phyloP scores from a whole-genome alignment of 2,329 filamentous ascomycete genomes.

The Hymenoscyphus fructigenus region DNA sequence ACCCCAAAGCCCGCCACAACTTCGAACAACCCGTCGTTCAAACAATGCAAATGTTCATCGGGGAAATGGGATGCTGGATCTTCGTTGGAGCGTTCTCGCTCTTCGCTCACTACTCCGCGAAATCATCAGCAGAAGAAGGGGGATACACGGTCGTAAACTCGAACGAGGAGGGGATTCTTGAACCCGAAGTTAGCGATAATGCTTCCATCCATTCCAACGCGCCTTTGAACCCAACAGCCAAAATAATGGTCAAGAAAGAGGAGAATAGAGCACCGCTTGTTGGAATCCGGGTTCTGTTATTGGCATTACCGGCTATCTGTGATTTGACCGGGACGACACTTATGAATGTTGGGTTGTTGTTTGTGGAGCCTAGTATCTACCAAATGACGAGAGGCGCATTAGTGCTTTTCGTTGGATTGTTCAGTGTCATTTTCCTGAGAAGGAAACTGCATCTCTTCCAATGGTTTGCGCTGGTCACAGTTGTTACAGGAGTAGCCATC shows the following conservation, averaged over 20 bases:
- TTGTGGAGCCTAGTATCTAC: constrained; percentile 94
- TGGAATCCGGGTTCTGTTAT: constrained; percentile 69
- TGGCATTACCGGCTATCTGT: constrained; percentile 85
- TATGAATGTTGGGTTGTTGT: constrained; percentile 93
- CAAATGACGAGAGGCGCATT: constrained; percentile 97
- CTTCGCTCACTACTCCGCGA: constrained; percentile 57
- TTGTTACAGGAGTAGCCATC: constrained; percentile 82
- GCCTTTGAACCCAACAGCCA: constrained; percentile 49
- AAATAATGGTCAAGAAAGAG: constrained; percentile 51
- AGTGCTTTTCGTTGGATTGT: constrained; percentile 92
- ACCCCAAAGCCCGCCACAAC: constrained; percentile 63
- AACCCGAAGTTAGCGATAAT: constrained; percentile 45
- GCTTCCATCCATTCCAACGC: constrained; percentile 47
- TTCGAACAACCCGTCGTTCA: constrained; percentile 97
- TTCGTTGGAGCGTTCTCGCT: constrained; percentile 72
- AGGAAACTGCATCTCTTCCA: constrained; percentile 82
- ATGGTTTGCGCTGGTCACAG: constrained; percentile 84
- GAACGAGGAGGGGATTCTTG: constrained; percentile 17
- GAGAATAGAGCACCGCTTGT: constrained; percentile 60
- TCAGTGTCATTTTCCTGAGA: constrained; percentile 87
- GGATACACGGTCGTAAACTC: constrained; percentile 63
- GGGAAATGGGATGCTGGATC: constrained; percentile 94
- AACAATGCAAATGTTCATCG: constrained; percentile 97
- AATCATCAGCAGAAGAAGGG: constrained; percentile 46
- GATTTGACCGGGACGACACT: constrained; percentile 94